Base-by-base conservation (phyloP, 768 basidiomycete genomes). In the Erythrobasidium yunnanense region DNA sequence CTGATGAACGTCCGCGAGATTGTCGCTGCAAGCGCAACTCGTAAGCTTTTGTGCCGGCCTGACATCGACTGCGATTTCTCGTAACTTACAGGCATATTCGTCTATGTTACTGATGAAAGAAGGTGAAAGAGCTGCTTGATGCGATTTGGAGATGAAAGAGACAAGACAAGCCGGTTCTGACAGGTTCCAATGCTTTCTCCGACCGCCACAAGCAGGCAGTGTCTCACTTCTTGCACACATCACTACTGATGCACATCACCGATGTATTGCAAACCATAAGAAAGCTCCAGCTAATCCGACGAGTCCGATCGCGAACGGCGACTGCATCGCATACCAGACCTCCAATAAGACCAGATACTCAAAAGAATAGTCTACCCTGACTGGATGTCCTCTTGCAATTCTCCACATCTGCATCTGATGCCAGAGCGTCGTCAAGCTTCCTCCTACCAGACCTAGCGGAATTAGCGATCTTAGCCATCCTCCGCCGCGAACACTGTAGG, bases 361-460 rank as follows among this genome's bases (percentile, higher is more conserved):
- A 45, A 65, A 65, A 1, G 29, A 22, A 18, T 29, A 23, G 8
- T 47, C 27, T 11, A 55, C 17, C 27, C 55, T 25, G 15, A 49
- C 22, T 7, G 17, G 25, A 32, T 22, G 18, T 8, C 47, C 46
- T 30, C 53, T 67, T 6, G 84, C 80, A 30, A 86, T 71, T 29
- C 76, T 74, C 62, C 83, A 79, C 73, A 90, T 82, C 68, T 78
- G 77, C 20, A 85, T 77, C 18, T 74, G 73, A 75, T 88, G 86
- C 87, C 87, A 88, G 2, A 85, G 82, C 75, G 83, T 77, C 20
- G 75, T 76, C 7, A 80, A 74, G 0, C 85, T 82, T 0, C 85
- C 86, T 0, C 88, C 87, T 15, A 88, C 73, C 4, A 90, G 74
- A 35, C 79, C 79, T 25, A 87, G 79, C 17, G 79, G 77, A 13